Conservation (phyloP, 2,329 filamentous ascomycete species). For the Mycosphaerella sp. region DNA sequence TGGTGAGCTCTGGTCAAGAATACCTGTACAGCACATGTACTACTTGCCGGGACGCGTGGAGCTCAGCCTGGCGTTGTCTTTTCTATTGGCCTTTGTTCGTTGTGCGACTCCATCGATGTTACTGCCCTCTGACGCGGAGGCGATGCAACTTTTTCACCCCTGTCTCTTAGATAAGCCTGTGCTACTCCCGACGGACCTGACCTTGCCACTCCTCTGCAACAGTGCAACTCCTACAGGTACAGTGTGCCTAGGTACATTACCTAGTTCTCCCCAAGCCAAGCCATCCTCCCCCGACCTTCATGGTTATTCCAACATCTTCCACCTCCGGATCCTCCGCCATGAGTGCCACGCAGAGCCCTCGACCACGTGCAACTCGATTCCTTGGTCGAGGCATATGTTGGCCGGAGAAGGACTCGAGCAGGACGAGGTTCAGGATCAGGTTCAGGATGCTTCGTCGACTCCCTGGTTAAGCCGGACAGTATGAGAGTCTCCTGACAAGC, state of each 20-base stretch:
- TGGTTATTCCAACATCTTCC: background rate
- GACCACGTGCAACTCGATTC: background rate
- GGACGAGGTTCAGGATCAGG: background rate
- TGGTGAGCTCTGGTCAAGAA: background rate
- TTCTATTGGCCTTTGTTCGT: background rate
- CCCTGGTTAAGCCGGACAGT: background rate
- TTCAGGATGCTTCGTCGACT: background rate
- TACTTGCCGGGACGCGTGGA: background rate
- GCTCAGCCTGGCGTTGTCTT: background rate
- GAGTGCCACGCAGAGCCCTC: background rate
- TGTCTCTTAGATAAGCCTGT: background rate
- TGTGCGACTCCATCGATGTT: background rate
- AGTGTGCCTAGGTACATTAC: too few relatives aligned
- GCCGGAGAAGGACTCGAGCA: background rate
- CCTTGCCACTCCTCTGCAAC: background rate
- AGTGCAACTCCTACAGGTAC: background rate
- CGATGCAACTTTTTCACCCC: constrained; percentile 2
- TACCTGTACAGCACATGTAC: too few relatives aligned
- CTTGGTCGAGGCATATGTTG: too few relatives aligned
- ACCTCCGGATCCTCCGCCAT: background rate
- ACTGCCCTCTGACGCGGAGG: constrained; percentile 2
- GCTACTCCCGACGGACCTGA: background rate
- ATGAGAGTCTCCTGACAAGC: constrained; percentile 1
- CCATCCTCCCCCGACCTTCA: too few relatives aligned
- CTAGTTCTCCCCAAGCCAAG: too few relatives aligned